Percentiles rank a stretch among this genome's conserved stretches.
Conservation (phyloP, 164 flowering plant species). For the Nymphaea colorata region DNA sequence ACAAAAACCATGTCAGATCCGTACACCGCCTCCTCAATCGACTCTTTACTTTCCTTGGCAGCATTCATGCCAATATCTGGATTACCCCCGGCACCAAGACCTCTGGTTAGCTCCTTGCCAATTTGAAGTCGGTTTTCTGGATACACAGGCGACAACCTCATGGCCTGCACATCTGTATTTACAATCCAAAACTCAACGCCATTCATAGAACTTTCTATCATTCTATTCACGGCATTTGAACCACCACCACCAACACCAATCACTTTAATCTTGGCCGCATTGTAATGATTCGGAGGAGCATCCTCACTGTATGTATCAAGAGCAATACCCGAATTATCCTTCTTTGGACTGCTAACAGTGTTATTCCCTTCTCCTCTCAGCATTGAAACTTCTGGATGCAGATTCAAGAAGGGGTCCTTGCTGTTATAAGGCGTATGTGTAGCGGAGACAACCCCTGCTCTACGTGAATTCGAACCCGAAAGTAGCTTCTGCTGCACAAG, state of each 20-base stretch:
- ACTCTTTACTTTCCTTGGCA: slow-evolving; percentile 81
- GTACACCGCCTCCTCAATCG: slow-evolving; percentile 73
- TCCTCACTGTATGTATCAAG: slow-evolving; percentile 42
- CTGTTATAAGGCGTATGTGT: slow-evolving; percentile 25
- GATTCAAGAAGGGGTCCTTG: slow-evolving; percentile 65
- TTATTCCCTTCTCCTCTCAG: slow-evolving; percentile 60
- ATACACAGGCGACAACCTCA: slow-evolving; percentile 85
- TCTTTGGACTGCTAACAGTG: slow-evolving; percentile 28
- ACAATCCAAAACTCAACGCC: slow-evolving; percentile 99
- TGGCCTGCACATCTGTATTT: slow-evolving; percentile 94
- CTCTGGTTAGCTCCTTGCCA: slow-evolving; percentile 87
- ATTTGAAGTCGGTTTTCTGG: slow-evolving; percentile 79
- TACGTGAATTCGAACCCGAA: neutral
- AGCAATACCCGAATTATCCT: slow-evolving; percentile 34
- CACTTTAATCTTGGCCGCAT: slow-evolving; percentile 89
- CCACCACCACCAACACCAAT: slow-evolving; percentile 99
- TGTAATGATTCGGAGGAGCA: slow-evolving; percentile 30
- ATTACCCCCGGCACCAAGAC: slow-evolving; percentile 98
- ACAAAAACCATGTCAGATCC: slow-evolving; percentile 98
- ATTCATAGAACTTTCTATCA: slow-evolving; percentile 92
- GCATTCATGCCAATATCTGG: slow-evolving; percentile 96
- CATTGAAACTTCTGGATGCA: slow-evolving; percentile 78
- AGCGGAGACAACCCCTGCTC: neutral
- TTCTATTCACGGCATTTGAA: slow-evolving; percentile 93
- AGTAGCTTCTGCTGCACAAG: neutral